These are phyloP conservation scores for Leptographium lundbergii DNA, from an alignment of 2,329 filamentous ascomycete genomes.

Conservation along the genomic window DNA sequence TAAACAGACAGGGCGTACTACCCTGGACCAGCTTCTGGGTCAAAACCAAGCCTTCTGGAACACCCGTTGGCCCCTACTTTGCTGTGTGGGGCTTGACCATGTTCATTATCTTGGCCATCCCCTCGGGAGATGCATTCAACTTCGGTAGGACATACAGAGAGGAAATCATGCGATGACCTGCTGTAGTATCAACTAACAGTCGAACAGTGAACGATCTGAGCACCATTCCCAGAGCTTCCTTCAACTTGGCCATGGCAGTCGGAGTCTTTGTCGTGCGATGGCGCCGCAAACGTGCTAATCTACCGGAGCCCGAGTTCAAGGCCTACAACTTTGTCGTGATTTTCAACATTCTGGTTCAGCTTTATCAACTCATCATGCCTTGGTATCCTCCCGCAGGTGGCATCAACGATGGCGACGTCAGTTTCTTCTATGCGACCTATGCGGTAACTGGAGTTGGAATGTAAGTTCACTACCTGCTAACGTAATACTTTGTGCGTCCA, in stretches of 20 bases:
- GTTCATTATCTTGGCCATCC: constrained; percentile 47
- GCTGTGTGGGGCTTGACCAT: constrained; percentile 43
- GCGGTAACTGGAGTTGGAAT: constrained; percentile 51
- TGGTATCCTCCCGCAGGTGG: constrained; percentile 57
- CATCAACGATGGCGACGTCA: constrained; percentile 48
- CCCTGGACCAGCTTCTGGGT: constrained; percentile 47
- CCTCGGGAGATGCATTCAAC: constrained; percentile 51
- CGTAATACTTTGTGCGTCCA: not conserved
- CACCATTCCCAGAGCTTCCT: constrained; percentile 44
- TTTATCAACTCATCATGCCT: constrained; percentile 56
- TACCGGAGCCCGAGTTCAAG: constrained; percentile 37
- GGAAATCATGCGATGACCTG: not conserved
- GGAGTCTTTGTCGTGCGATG: constrained; percentile 46
- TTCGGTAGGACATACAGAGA: constrained; percentile 29
- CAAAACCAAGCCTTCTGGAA: constrained; percentile 48
- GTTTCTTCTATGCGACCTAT: constrained; percentile 64
- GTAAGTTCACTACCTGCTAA: constrained; percentile 28
- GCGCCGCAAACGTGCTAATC: constrained; percentile 35
- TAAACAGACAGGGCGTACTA: constrained; percentile 41
- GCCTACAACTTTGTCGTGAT: constrained; percentile 45
- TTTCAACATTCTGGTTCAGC: constrained; percentile 46
- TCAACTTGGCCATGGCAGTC: constrained; percentile 40
- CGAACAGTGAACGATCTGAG: constrained; percentile 41
- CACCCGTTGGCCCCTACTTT: constrained; percentile 44
- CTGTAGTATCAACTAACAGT: not conserved